Conservation (phyloP, 2,329 filamentous ascomycete genomes). For the Coleophoma crateriformis region DNA sequence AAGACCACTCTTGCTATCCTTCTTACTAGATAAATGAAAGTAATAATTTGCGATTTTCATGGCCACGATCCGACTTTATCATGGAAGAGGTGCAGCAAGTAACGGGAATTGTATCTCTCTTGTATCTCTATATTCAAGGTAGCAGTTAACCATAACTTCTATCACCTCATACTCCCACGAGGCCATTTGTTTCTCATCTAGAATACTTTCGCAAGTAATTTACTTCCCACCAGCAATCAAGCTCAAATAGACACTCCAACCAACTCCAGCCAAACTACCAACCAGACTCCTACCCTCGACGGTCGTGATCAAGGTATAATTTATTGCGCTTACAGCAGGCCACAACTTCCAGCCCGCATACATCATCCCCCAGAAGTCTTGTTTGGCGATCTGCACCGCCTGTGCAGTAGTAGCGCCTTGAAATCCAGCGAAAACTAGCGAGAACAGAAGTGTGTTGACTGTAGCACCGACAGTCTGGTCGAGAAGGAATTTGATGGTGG, state of each 20-base stretch:
- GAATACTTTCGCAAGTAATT: background rate
- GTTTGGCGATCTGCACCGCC: slow-evolving; percentile 37
- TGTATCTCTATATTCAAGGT: too few relatives aligned
- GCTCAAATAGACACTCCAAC: slow-evolving; percentile 73
- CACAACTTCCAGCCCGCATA: slow-evolving; percentile 68
- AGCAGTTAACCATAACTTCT: too few relatives aligned
- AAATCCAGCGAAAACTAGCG: slow-evolving; percentile 43
- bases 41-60: too few relatives aligned
- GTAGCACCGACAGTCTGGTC: slow-evolving; percentile 64
- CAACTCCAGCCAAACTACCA: slow-evolving; percentile 65
- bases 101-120: too few relatives aligned
- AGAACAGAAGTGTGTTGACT: slow-evolving; percentile 61
- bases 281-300: slow-evolving; percentile 66
- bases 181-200: too few relatives aligned
- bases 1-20: too few relatives aligned
- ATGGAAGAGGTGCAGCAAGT: too few relatives aligned
- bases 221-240: slow-evolving; percentile 41
- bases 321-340: slow-evolving; percentile 63
- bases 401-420: slow-evolving; percentile 32
- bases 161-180: too few relatives aligned
- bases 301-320: slow-evolving; percentile 65
- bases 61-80: too few relatives aligned
- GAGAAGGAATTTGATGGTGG: slow-evolving; percentile 58
- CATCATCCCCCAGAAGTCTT: slow-evolving; percentile 61
- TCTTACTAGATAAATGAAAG: too few relatives aligned